Evolutionary conservation across 768 basidiomycete genomes (phyloP), one percentile per base, ranked within the genome.

Genomic region (Tephrocybe sp.): DNA sequence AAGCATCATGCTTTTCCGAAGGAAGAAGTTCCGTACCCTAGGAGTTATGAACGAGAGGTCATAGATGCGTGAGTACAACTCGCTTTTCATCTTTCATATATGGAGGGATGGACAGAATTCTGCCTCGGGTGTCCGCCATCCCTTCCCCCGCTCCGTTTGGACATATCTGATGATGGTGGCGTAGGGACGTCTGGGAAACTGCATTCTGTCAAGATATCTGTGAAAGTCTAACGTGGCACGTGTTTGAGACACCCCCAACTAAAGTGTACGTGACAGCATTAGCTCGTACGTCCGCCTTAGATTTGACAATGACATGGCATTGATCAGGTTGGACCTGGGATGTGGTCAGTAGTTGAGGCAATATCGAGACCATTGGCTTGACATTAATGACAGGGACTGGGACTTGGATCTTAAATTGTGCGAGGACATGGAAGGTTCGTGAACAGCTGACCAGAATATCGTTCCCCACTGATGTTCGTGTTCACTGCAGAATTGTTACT

Each of bases 101-200:
- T n/a, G n/a, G n/a, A n/a, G n/a, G n/a, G n/a, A n/a, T n/a, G n/a
- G n/a, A n/a, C n/a, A n/a, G n/a, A n/a, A n/a, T n/a, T n/a, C n/a
- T n/a, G n/a, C n/a, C n/a, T n/a, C n/a, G n/a, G n/a, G n/a, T n/a
- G n/a, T n/a, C n/a, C n/a, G n/a, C n/a, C n/a, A 45, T 38, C 24
- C 32, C 21, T 47, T 44, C 28, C 38, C 13, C 45, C 44, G 36
- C 32, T 34, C 18, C 42, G 22, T 41, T 32, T 47, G 34, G 30
- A 35, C 24, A 41, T 46, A 39, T 39, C 47, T 47, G 30, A 42
- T 58, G 52, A 56, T 60, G 54, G 52, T 60, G 51, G 49, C 56
- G 45, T 60, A 88, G 87, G 53, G 87, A 88, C 56, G 77, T 84
- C 16, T 86, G 86, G 84, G 85, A 87, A 62, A 80, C 77, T 15